Conservation (phyloP, 106 monocot species). For the Gastrodia elata region DNA sequence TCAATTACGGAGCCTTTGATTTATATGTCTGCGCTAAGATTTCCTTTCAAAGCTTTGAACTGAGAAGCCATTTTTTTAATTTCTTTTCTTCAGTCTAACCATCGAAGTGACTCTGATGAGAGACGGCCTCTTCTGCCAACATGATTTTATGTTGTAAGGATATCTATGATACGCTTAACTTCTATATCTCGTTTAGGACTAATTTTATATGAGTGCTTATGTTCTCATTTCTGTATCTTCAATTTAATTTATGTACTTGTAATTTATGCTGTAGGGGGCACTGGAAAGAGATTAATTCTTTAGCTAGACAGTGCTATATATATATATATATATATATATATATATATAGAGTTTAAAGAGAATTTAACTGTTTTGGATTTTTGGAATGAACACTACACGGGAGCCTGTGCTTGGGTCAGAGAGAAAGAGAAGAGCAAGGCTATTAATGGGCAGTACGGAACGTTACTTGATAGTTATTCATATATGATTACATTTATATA, state of each 20-base stretch:
- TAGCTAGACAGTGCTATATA: background rate
- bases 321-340: background rate
- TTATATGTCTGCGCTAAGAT: background rate
- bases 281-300: background rate
- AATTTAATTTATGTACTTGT: background rate
- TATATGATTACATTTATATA: background rate
- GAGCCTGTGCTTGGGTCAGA: background rate
- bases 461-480: background rate
- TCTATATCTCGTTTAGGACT: background rate
- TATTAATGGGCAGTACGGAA: background rate
- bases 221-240: background rate
- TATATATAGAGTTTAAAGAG: background rate
- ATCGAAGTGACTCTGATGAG: constrained; percentile 44
- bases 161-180: background rate
- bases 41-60: background rate
- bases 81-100: constrained; percentile 40
- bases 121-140: constrained; percentile 66
- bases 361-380: background rate
- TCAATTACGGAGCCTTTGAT: background rate
- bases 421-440: background rate
- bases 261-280: background rate
- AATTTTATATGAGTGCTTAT: background rate
- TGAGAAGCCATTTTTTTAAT: background rate
- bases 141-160: constrained; percentile 21
- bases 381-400: background rate